Conservation (phyloP, 1,284 basidiomycete species). For the Heliocybe sulcata region DNA sequence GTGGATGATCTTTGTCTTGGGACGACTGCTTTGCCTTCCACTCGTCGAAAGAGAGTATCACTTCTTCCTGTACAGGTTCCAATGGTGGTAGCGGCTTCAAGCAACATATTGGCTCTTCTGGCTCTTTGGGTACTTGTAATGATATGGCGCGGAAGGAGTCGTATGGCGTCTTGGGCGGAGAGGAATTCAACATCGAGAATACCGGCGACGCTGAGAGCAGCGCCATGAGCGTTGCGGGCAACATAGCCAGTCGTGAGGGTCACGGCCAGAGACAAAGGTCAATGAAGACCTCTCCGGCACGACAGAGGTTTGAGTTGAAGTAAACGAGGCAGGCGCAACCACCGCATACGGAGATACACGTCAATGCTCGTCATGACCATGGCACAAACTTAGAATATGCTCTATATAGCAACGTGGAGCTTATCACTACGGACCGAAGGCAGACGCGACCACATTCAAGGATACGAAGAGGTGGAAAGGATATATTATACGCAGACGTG, state of each 20-base stretch:
- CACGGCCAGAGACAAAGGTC: background rate
- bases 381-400: background rate
- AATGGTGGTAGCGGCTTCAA: slow-evolving; percentile 44
- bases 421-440: background rate
- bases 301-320: background rate
- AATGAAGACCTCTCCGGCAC: background rate
- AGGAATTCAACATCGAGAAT: background rate
- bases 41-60: slow-evolving; percentile 82
- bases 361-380: too few relatives aligned
- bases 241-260: background rate
- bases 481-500: background rate
- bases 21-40: slow-evolving; percentile 69
- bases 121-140: slow-evolving; percentile 34
- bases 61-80: slow-evolving; percentile 43
- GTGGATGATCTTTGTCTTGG: slow-evolving; percentile 10
- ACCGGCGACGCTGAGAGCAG: slow-evolving; percentile 6
- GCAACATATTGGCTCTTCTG: slow-evolving; percentile 59
- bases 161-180: slow-evolving; percentile 38
- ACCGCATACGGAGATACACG: background rate
- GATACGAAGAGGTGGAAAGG: background rate
- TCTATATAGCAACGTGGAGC: background rate
- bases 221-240: slow-evolving; percentile 8
- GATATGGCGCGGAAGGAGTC: slow-evolving; percentile 55
- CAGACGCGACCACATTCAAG: background rate
- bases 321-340: background rate